Evolutionary conservation across 2,329 filamentous ascomycete species (phyloP).

Genomic region (Colletotrichum sp.): DNA sequence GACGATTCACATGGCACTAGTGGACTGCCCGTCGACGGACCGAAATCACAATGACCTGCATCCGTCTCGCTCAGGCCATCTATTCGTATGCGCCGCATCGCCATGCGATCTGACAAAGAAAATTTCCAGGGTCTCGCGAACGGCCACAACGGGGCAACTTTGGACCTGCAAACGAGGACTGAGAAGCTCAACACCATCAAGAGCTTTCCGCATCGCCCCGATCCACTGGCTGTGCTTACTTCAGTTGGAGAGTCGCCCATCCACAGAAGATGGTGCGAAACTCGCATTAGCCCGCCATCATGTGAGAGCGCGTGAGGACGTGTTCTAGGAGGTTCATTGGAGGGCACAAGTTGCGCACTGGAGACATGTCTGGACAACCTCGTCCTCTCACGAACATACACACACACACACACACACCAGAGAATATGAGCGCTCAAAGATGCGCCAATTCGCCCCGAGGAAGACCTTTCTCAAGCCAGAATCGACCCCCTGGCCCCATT

Average conservation of each 20-base stretch:
- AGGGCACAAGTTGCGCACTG: not conserved
- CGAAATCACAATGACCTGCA: conserved; percentile 21
- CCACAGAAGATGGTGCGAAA: conserved; percentile 5
- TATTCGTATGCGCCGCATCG: conserved; percentile 9
- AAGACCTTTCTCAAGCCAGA: not conserved
- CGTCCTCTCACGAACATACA: not conserved
- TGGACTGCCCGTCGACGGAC: conserved; percentile 3
- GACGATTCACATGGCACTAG: conserved; percentile 8
- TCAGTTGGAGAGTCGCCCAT: conserved; percentile 14
- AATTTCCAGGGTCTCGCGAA: conserved; percentile 1
- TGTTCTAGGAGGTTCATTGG: conserved; percentile 5
- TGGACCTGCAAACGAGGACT: not conserved
- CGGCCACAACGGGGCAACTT: not conserved
- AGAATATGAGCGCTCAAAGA: not conserved
- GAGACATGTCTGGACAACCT: not conserved
- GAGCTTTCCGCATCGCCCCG: not conserved
- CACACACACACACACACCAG: not conserved
- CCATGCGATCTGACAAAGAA: conserved; percentile 12
- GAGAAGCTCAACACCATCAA: not conserved
- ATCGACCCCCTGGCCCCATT: not conserved
- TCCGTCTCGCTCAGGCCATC: conserved; percentile 17
- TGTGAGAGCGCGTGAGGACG: conserved; percentile 19
- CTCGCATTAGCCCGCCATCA: conserved; percentile 22
- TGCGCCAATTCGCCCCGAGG: not conserved
- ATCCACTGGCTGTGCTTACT: conserved; percentile 3